Conservation (phyloP, 768 basidiomycete species). For the Pholiota molesta region DNA sequence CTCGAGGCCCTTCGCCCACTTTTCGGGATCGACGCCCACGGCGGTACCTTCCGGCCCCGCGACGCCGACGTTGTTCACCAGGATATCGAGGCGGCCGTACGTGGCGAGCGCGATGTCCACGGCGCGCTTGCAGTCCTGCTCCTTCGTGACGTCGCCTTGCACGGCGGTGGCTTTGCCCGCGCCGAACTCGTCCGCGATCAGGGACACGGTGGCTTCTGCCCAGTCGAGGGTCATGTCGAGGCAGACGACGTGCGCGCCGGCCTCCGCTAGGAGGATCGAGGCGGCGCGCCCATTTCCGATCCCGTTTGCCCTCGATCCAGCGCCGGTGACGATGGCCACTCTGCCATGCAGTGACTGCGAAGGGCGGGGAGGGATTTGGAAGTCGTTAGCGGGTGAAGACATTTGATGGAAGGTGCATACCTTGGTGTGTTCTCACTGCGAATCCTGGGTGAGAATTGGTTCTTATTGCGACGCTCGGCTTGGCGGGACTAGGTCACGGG, state of each 20-base stretch:
- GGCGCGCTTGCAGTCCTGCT: conserved; percentile 36
- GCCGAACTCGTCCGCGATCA: conserved; percentile 43
- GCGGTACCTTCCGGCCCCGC: conserved; percentile 40
- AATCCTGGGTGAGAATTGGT: no score
- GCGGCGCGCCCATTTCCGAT: conserved; percentile 47
- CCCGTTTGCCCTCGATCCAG: conserved; percentile 40
- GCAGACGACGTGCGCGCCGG: conserved; percentile 40
- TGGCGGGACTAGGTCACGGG: no score
- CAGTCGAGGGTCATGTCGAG: conserved; percentile 38
- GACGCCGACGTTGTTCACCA: conserved; percentile 46
- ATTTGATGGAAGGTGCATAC: no score
- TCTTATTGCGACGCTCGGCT: no score
- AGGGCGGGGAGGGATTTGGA: conserved; percentile 33
- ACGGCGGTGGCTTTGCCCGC: conserved; percentile 32
- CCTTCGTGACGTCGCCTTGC: conserved; percentile 39
- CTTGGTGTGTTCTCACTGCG: no score
- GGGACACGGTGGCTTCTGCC: conserved; percentile 38
- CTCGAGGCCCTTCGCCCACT: conserved; percentile 39
- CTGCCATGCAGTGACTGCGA: conserved; percentile 32
- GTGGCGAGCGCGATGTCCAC: conserved; percentile 36
- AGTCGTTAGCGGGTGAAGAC: background rate
- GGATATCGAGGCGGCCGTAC: conserved; percentile 44
- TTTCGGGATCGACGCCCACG: conserved; percentile 37
- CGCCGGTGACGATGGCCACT: conserved; percentile 46
- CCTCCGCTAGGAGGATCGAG: conserved; percentile 44